Evolutionary conservation across 2,329 filamentous ascomycete species (phyloP).

Genomic region (Coniochaeta hoffmannii): DNA sequence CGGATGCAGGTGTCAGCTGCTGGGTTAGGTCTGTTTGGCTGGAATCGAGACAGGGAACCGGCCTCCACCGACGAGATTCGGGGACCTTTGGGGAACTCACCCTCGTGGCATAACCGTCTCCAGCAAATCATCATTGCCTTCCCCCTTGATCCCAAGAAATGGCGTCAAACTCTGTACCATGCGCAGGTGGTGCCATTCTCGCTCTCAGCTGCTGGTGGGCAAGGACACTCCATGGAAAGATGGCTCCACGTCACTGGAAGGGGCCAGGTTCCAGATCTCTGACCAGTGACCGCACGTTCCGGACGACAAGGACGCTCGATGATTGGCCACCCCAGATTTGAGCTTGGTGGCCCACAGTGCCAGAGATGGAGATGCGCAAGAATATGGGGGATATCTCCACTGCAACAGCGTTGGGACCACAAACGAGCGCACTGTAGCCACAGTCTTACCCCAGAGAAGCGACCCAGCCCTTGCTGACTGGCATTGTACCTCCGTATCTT

Average conservation of each 20-base stretch:
- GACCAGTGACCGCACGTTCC: background rate
- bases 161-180: background rate
- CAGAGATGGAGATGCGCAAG: background rate
- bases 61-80: background rate
- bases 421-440: background rate
- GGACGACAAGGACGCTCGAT: background rate
- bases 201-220: background rate
- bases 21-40: background rate
- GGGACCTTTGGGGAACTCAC: no score
- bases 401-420: background rate
- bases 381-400: constrained; percentile 1
- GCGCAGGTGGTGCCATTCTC: constrained; percentile 1
- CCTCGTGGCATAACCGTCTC: background rate
- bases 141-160: background rate
- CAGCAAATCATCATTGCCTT: background rate
- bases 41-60: background rate
- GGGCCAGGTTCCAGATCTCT: background rate
- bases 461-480: background rate
- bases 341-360: background rate
- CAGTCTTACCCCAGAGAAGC: background rate
- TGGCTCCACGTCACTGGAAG: background rate
- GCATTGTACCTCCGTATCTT: background rate
- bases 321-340: background rate
- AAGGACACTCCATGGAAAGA: background rate
- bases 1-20: background rate